Evolutionary conservation across 2,329 filamentous ascomycete genomes (phyloP).

Genomic region (Colletotrichum viniferum): DNA sequence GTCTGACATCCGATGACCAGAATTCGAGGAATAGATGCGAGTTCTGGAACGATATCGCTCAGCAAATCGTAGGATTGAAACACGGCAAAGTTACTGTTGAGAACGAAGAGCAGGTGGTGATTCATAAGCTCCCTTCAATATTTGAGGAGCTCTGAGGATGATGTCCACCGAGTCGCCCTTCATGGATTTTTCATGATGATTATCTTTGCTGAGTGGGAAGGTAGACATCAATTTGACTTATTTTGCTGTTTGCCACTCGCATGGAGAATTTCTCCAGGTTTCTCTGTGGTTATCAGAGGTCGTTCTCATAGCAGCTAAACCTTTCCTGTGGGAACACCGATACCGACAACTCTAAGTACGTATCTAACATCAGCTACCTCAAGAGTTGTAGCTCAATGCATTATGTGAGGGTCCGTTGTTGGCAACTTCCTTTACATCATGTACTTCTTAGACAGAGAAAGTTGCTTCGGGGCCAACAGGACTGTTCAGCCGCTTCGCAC

Average conservation of each 20-base stretch:
- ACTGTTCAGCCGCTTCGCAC: no score
- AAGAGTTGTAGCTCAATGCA: no score
- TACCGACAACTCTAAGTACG: no score
- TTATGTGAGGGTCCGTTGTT: no score
- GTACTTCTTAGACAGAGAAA: no score
- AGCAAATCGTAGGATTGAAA: neutral
- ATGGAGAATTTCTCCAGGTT: fast-evolving
- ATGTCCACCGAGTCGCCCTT: neutral
- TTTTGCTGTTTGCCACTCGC: neutral
- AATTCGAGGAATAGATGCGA: slow-evolving; percentile 31
- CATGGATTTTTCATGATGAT: neutral
- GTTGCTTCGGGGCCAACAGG: no score
- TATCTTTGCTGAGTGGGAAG: neutral
- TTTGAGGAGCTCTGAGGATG: neutral
- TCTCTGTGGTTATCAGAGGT: neutral
- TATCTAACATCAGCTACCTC: no score
- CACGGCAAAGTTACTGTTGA: neutral
- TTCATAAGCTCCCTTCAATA: neutral
- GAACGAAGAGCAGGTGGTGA: neutral
- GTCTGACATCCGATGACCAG: slow-evolving; percentile 32
- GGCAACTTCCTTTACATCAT: no score
- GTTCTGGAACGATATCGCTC: slow-evolving; percentile 32
- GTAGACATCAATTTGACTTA: neutral
- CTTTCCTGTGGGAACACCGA: neutral
- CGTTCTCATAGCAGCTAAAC: fast-evolving